phyloP scores from a whole-genome alignment of 2,329 filamentous ascomycete species.

The Fusarium sp. region DNA sequence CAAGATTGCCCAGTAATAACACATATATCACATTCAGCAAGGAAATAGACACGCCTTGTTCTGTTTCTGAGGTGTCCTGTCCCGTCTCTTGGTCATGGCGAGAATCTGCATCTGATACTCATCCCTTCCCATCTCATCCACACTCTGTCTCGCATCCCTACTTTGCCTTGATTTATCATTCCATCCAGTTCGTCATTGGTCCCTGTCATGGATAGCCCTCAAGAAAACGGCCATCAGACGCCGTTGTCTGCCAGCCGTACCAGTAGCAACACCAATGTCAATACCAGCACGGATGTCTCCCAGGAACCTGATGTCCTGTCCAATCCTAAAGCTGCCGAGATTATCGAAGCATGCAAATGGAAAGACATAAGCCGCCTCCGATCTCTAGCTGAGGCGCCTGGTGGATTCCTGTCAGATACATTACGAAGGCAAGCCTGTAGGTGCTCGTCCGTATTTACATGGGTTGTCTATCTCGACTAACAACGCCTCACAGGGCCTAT shows the following conservation, averaged over 20 bases:
- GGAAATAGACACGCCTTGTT: slow-evolving; percentile 1
- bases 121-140: slow-evolving; percentile 12
- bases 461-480: slow-evolving; percentile 24
- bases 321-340: slow-evolving; percentile 52
- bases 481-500: slow-evolving; percentile 66
- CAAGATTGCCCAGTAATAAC: slow-evolving; percentile 1
- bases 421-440: slow-evolving; percentile 82
- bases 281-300: slow-evolving; percentile 26
- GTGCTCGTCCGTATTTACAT: slow-evolving; percentile 51
- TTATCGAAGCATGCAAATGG: slow-evolving; percentile 68
- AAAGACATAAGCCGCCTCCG: slow-evolving; percentile 68
- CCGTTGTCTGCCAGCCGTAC: slow-evolving; percentile 18
- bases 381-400: slow-evolving; percentile 68
- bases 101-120: slow-evolving; percentile 25
- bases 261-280: slow-evolving; percentile 22
- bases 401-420: slow-evolving; percentile 75
- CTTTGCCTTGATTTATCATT: neutral
- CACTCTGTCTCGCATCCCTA: neutral
- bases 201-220: slow-evolving; percentile 20
- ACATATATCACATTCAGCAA: neutral
- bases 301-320: slow-evolving; percentile 28
- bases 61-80: neutral
- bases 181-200: slow-evolving; percentile 12
- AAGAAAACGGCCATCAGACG: slow-evolving; percentile 23
- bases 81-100: slow-evolving; percentile 21